phyloP scores from a whole-genome alignment of 208 protist genomes.

The Crithidia mellificae region DNA sequence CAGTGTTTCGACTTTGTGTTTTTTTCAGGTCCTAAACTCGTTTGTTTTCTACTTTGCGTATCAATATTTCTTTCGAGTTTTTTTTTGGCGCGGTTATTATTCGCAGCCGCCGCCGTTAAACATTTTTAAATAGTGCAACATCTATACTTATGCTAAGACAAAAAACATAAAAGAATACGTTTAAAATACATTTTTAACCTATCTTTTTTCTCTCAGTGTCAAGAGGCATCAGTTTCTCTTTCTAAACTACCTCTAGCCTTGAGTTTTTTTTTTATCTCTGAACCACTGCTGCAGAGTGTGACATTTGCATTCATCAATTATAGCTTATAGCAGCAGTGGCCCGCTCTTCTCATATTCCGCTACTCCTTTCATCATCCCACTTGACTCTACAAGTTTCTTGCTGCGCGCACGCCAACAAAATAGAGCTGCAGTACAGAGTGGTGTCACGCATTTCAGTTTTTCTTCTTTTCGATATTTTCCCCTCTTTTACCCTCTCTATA shows the following conservation, averaged over 20 bases:
- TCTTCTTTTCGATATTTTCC: not conserved
- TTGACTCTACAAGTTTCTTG: too few species aligned
- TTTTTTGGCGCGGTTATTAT: not conserved
- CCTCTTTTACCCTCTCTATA: not conserved
- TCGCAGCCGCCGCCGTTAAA: not conserved
- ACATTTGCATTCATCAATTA: too few species aligned
- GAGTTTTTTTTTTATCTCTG: not conserved
- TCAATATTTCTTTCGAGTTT: too few species aligned
- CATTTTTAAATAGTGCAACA: not conserved
- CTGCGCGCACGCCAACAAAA: too few species aligned
- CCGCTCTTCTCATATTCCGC: too few species aligned
- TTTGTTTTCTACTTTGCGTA: too few species aligned
- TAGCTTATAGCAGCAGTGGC: too few species aligned
- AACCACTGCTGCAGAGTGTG: too few species aligned
- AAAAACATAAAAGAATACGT: not conserved
- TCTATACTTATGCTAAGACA: not conserved
- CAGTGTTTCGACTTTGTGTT: not conserved
- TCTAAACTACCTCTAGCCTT: not conserved
- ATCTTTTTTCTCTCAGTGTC: conserved; percentile 1
- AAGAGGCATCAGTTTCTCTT: too few species aligned
- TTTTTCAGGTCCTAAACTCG: not conserved
- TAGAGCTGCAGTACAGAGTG: not conserved
- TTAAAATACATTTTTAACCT: not conserved
- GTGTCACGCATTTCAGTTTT: not conserved
- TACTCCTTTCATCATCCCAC: too few species aligned